Conservation (phyloP, 2,329 filamentous ascomycete species). For the Aspergillus sp. region DNA sequence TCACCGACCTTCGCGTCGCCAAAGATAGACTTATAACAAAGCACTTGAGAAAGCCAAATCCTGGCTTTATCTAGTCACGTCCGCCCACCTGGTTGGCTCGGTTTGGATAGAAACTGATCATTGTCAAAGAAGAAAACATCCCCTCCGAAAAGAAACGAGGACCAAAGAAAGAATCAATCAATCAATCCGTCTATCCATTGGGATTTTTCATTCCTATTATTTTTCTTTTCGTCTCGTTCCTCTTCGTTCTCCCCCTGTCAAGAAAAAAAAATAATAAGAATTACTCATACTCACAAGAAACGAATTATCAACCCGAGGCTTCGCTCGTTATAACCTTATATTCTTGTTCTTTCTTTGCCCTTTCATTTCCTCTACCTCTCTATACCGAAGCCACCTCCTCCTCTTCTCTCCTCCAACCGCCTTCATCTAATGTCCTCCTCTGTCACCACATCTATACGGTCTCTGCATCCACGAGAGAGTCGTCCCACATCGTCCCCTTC, state of each 20-base stretch:
- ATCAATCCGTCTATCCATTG: background rate
- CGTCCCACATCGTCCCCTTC: slow-evolving; percentile 6
- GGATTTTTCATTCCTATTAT: no score
- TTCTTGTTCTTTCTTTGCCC: slow-evolving; percentile 16
- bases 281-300: slow-evolving; percentile 6
- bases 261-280: slow-evolving; percentile 6
- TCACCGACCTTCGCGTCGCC: background rate
- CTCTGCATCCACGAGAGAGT: slow-evolving; percentile 4
- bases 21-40: slow-evolving; percentile 21
- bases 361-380: slow-evolving; percentile 14
- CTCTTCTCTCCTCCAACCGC: slow-evolving; percentile 13
- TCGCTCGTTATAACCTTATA: slow-evolving; percentile 14
- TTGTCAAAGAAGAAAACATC: slow-evolving; percentile 19
- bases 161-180: slow-evolving; percentile 10
- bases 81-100: slow-evolving; percentile 21
- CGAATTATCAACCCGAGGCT: slow-evolving; percentile 9
- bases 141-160: background rate
- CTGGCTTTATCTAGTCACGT: slow-evolving; percentile 14
- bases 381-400: slow-evolving; percentile 1
- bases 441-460: slow-evolving; percentile 10
- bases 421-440: slow-evolving; percentile 13
- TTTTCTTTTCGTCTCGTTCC: no score
- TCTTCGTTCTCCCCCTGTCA: background rate
- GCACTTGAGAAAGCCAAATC: slow-evolving; percentile 18
- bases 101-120: slow-evolving; percentile 16